phyloP scores from a whole-genome alignment of 2,329 filamentous ascomycete species.

The Pseudocercospora fijiensis region DNA sequence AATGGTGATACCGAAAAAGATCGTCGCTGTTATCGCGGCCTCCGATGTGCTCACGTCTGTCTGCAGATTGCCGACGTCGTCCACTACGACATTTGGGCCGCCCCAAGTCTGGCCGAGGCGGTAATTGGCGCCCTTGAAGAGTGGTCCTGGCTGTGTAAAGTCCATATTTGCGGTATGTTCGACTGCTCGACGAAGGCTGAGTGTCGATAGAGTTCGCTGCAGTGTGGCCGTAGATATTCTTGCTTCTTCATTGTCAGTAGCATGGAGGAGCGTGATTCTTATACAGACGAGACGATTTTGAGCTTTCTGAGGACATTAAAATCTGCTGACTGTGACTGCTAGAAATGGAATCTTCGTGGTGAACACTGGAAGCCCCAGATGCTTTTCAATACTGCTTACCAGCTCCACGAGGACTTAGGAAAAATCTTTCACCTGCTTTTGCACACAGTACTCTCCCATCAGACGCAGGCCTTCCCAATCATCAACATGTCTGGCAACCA shows the following conservation, averaged over 20 bases:
- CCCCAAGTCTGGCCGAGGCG: conserved; percentile 7
- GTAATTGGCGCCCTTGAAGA: not conserved
- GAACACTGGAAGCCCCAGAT: not conserved
- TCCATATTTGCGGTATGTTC: not conserved
- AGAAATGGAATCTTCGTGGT: not conserved
- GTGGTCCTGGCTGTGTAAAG: not conserved
- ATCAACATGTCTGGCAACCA: not conserved
- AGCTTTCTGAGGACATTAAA: not conserved
- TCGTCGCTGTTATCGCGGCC: not conserved
- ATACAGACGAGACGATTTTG: not conserved
- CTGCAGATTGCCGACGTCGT: not conserved
- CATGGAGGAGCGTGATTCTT: not conserved
- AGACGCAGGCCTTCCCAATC: not conserved
- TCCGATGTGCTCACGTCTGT: not conserved
- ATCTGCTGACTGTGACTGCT: not conserved
- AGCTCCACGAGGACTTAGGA: not conserved
- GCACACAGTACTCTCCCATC: not conserved
- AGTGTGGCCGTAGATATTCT: not conserved
- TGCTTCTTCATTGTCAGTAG: not conserved
- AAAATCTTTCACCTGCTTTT: not conserved
- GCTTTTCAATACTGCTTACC: not conserved
- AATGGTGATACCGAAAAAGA: conserved; percentile 4
- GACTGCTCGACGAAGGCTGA: not conserved
- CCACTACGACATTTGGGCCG: not conserved
- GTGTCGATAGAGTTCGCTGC: not conserved